Conservation (phyloP, 78 protist species). For the Guillardia theta region DNA sequence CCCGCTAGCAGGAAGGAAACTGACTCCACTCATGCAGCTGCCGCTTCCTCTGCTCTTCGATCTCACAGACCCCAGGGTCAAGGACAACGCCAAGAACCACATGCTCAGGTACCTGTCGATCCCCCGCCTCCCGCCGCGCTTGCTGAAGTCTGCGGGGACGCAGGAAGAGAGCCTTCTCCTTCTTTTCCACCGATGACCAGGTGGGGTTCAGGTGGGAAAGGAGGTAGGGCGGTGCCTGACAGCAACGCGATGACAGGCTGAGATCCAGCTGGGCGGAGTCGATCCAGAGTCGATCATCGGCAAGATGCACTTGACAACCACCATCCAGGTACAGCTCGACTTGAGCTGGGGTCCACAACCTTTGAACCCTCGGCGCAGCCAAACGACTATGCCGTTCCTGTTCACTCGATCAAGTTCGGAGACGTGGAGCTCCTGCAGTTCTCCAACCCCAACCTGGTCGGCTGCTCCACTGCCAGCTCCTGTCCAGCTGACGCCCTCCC, state of each 20-base stretch:
- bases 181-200: slow-evolving; percentile 35
- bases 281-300: slow-evolving; percentile 29
- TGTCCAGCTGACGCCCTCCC: not conserved
- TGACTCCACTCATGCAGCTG: too few relatives aligned
- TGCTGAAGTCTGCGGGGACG: too few relatives aligned
- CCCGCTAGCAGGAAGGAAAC: too few relatives aligned
- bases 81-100: slow-evolving; percentile 28
- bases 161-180: slow-evolving; percentile 29
- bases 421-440: slow-evolving; percentile 16
- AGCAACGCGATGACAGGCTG: not conserved
- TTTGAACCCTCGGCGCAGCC: slow-evolving; percentile 1
- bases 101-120: too few relatives aligned
- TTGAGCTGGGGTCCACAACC: too few relatives aligned
- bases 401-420: not conserved
- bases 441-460: slow-evolving; percentile 34
- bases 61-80: slow-evolving; percentile 34
- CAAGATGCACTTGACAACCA: slow-evolving; percentile 5
- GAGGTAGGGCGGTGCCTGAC: not conserved
- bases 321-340: not conserved
- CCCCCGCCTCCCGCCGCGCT: too few relatives aligned
- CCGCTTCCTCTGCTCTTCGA: slow-evolving; percentile 29
- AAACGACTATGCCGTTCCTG: slow-evolving; percentile 24
- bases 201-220: not conserved
- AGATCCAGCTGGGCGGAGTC: slow-evolving; percentile 37
- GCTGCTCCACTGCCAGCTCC: slow-evolving; percentile 28